Evolutionary conservation across 768 basidiomycete species (phyloP), one percentile per base, ranked within the genome.

Genomic region (Lepiota venenata): DNA sequence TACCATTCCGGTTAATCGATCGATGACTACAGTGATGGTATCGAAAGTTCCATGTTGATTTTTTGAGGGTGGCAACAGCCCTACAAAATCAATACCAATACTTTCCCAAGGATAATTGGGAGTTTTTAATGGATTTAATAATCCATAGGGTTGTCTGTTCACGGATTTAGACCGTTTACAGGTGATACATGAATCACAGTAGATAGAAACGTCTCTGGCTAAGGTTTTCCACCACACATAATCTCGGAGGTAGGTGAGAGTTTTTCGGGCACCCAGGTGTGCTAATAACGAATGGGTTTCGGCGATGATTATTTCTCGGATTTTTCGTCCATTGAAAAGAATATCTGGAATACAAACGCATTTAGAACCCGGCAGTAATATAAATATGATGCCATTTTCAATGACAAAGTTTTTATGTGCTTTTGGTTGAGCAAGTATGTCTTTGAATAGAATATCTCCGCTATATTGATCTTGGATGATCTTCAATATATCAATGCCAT

Each of bases 231-330:
- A 65, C 58, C 62, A 69, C 0, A 67, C 60, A 36, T 63, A 52
- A 16, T 66, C 62, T 16, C 56, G 47, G 0, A 69, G 54, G 43
- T 68, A 68, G 2, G 16, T 45, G 1, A 61, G 43, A 18, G 73
- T 76, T 46, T 78, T 78, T 3, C 15, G 14, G 0, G 61, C 16
- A 4, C 76, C 72, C 0, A 78, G 50, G 48, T 78, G 76, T 0
- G 73, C 74, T 6, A 77, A 50, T 0, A 78, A 4, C 0, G 69
- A 71, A 40, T 78, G 76, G 0, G 73, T 74, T 29, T 75, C 71
- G 0, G 62, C 58, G 0, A 77, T 76, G 0, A 77, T 21, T 0
- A 68, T 55, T 47, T 76, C 74, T 0, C 68, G 52, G 0, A 69
- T 35, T 0, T 42, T 57, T 14, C 61, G 27, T 0, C 56, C 61